phyloP scores from a whole-genome alignment of 75 land plant genomes.

The Adiantum capillusveneris region DNA sequence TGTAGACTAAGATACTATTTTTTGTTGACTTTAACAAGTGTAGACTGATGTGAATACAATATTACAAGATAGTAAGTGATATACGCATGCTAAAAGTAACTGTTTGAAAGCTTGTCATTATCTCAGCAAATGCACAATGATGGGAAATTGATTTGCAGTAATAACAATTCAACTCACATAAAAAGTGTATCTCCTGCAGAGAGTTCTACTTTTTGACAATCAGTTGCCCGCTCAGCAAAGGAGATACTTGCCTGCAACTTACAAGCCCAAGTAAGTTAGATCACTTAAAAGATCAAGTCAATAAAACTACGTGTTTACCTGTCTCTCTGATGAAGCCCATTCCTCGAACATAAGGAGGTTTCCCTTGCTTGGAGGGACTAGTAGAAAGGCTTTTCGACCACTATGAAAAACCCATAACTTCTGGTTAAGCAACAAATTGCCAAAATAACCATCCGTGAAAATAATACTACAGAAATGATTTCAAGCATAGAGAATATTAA shows the following conservation, averaged over 20 bases:
- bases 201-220: conserved; percentile 29
- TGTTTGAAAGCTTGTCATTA: too few species aligned
- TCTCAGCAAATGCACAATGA: too few species aligned
- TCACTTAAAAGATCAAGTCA: too few species aligned
- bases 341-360: conserved; percentile 33
- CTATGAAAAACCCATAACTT: conserved; percentile 10
- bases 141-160: too few species aligned
- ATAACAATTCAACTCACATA: conserved; percentile 24
- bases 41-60: too few species aligned
- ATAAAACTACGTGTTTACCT: conserved; percentile 9
- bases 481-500: too few species aligned
- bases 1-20: too few species aligned
- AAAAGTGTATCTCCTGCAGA: conserved; percentile 29
- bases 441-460: not conserved
- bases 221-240: conserved; percentile 27
- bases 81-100: too few species aligned
- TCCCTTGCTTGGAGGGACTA: conserved; percentile 33
- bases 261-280: too few species aligned
- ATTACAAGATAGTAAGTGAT: too few species aligned
- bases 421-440: not conserved
- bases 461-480: too few species aligned
- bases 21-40: too few species aligned
- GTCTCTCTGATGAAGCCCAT: conserved; percentile 33
- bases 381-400: conserved; percentile 24
- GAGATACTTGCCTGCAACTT: conserved; percentile 24